phyloP scores from a whole-genome alignment of 2,329 filamentous ascomycete genomes.

The Xylaria sp. region DNA sequence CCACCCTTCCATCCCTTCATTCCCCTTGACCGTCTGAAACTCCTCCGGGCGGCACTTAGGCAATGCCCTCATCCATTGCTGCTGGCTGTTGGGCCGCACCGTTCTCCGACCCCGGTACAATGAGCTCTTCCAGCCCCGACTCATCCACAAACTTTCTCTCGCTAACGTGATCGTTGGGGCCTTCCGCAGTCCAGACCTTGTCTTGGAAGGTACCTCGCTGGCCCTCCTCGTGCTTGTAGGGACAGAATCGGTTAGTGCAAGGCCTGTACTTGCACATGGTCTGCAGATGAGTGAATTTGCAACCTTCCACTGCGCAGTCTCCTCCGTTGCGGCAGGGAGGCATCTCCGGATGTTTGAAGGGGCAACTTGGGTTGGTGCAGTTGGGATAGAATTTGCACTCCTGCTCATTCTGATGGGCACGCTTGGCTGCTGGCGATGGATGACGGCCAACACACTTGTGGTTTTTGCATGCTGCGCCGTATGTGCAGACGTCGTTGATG shows the following conservation, averaged over 20 bases:
- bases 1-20: background rate
- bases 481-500: conserved; percentile 77
- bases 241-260: conserved; percentile 85
- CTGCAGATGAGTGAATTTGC: conserved; percentile 87
- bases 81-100: conserved; percentile 43
- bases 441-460: conserved; percentile 90
- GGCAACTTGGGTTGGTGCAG: conserved; percentile 84
- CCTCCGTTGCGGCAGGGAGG: conserved; percentile 89
- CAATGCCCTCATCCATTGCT: conserved; percentile 43
- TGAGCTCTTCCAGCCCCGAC: conserved; percentile 67
- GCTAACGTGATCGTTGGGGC: conserved; percentile 70
- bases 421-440: conserved; percentile 82
- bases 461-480: conserved; percentile 93
- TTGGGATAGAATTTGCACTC: conserved; percentile 92
- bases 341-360: conserved; percentile 86
- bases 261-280: conserved; percentile 89
- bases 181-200: conserved; percentile 84
- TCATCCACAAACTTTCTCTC: conserved; percentile 87
- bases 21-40: background rate
- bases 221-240: conserved; percentile 88
- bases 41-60: conserved; percentile 9
- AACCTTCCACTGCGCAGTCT: conserved; percentile 78
- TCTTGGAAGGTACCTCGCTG: conserved; percentile 84
- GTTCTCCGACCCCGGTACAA: conserved; percentile 59
- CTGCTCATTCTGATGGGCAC: conserved; percentile 77